These are phyloP conservation scores for Chaetothyriales sp. DNA, from an alignment of 2,329 filamentous ascomycete genomes.

Conservation along the genomic window DNA sequence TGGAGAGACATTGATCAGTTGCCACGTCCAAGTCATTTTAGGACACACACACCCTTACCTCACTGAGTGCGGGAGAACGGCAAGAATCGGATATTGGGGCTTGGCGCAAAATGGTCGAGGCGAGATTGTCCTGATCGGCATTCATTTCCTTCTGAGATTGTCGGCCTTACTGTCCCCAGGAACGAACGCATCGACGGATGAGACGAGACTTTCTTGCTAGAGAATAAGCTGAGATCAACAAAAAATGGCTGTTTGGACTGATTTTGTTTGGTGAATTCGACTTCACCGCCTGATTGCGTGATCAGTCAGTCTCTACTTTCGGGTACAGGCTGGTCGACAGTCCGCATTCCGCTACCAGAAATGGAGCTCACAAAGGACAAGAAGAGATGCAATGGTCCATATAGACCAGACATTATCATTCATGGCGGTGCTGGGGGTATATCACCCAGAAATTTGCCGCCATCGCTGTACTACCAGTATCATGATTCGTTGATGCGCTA, in stretches of 20 bases:
- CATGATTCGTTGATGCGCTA: slow-evolving; percentile 48
- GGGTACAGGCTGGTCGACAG: background rate
- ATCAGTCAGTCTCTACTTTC: background rate
- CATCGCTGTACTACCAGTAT: slow-evolving; percentile 45
- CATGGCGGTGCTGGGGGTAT: slow-evolving; percentile 64
- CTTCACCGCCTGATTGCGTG: background rate
- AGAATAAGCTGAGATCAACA: no score
- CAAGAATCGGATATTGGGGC: background rate
- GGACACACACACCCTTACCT: background rate
- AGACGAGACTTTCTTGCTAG: background rate
- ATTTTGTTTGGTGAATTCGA: background rate
- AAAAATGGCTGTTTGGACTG: no score
- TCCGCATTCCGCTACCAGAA: background rate
- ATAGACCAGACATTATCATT: slow-evolving; percentile 50
- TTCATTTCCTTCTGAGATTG: background rate
- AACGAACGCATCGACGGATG: background rate
- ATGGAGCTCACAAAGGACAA: background rate
- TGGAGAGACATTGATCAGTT: background rate
- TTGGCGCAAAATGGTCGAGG: background rate
- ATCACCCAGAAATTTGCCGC: slow-evolving; percentile 44
- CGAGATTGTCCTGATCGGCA: background rate
- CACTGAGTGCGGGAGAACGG: no score
- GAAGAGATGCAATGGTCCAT: slow-evolving; percentile 7
- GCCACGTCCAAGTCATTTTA: background rate
- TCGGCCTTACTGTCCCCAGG: background rate